Evolutionary conservation across 495 filamentous ascomycete species (phyloP), one percentile per base, ranked within the genome.

Genomic region (Daldinia loculata): DNA sequence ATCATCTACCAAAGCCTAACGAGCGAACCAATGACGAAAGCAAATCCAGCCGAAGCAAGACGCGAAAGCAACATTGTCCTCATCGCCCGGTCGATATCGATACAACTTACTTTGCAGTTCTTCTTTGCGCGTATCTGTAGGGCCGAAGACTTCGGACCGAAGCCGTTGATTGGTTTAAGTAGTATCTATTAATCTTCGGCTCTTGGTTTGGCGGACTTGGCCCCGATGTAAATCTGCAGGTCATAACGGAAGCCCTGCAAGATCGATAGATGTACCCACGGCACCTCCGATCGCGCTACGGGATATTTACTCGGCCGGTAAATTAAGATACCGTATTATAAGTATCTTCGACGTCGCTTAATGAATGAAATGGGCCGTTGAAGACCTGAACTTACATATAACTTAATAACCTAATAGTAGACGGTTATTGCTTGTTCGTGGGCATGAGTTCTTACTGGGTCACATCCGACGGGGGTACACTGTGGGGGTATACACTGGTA

Each of bases 131-230:
- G 3, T 36, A 3, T 26, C 56, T 57, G 52, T 67, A 72, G 69
- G 64, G 7, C 69, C 69, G 69, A 72, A 61, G 60, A 15, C 48
- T 67, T 72, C 69, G 69, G 69, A 34, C 69, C 69, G 69, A 72
- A 64, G 41, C 9, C 22, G 34, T 43, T 43, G 56, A 50, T 39
- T 45, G 32, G 48, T 15, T 32, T 41, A 50, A 9, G 9, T 56
- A 14, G 11, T 19, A 38, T 22, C 15, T 61, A 12, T 56, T 43
- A 36, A 51, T 29, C 6, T 36, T 48, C 22, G 63, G 60, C 38
- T 63, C 63, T 53, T 52, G 19, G 34, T 36, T 67, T 63, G 24
- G 45, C 64, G 55, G 64, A 61, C 22, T 50, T 61, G 51, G 17
- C 36, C 56, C 59, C 59, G 41, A 60, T 39, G 6, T 38, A 62